Base-by-base conservation (phyloP, 1,139 yeast genomes). In the Pichiaceae sp. region DNA sequence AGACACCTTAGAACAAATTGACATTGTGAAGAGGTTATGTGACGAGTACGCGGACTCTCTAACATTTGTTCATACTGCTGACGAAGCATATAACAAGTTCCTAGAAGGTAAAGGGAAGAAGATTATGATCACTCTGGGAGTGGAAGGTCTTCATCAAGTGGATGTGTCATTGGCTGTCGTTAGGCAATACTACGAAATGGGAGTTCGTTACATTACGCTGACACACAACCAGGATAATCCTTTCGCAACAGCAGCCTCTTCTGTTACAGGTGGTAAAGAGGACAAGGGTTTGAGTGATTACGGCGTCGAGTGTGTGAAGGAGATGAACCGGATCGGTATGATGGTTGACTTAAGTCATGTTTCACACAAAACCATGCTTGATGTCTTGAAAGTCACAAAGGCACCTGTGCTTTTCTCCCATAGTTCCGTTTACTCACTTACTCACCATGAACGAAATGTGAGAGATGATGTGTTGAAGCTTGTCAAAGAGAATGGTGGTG, bases 211-310 rank as follows among this genome's bases (percentile, higher is more conserved):
- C 46, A 66, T 68, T 32, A 72, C 77, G 0, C 47, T 72, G 36
- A 70, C 75, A 2, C 77, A 71, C 42, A 71, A 70, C 45, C 70
- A 77, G 51, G 75, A 71, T 46, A 72, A 72, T 41, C 75, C 75
- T 1, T 72, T 68, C 51, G 75, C 77, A 3, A 70, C 75, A 12
- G 72, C 76, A 11, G 74, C 75, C 4, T 59, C 69, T 15, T 60
- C 72, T 0, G 60, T 63, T 4, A 42, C 65, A 5, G 72, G 61
- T 17, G 75, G 75, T 0, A 55, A 60, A 28, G 59, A 58, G 2
- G 75, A 70, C 46, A 54, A 54, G 11, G 77, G 77, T 0, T 54
- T 71, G 35, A 57, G 70, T 4, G 53, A 53, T 0, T 65, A 45
- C 39, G 78, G 77, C 9, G 50, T 40, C 17, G 59, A 59, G 21